Percentiles rank a stretch among this genome's conserved stretches.
These are phyloP conservation scores for Lactarius deliciosus DNA, from an alignment of 768 basidiomycete genomes.

Conservation along the genomic window DNA sequence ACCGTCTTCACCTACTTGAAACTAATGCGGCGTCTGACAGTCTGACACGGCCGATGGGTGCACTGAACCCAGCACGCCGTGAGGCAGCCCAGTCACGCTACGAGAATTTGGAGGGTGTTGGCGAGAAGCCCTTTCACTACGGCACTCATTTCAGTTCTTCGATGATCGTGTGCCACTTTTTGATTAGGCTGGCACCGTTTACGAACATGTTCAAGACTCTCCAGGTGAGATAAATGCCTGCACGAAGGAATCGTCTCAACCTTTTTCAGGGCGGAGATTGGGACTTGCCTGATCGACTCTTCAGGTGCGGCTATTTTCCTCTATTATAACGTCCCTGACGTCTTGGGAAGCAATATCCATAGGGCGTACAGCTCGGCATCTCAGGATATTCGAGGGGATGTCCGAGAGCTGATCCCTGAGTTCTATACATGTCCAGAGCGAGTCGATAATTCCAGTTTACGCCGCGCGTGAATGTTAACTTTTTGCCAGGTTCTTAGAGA, in stretches of 20 bases:
- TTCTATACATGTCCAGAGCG: conserved; percentile 85
- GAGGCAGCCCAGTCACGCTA: conserved; percentile 79
- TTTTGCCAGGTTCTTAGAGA: conserved; percentile 71
- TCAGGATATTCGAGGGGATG: conserved; percentile 84
- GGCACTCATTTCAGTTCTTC: conserved; percentile 96
- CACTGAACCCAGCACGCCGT: conserved; percentile 68
- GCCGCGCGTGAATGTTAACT: conserved; percentile 1
- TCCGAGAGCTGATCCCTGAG: conserved; percentile 90
- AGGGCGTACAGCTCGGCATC: conserved; percentile 85
- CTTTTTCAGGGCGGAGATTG: conserved; percentile 80
- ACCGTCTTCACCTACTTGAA: background rate
- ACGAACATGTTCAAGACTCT: conserved; percentile 95
- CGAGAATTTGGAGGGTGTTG: conserved; percentile 70
- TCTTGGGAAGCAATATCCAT: conserved; percentile 59
- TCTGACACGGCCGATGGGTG: conserved; percentile 87
- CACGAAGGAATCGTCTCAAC: background rate
- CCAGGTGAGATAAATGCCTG: conserved; percentile 42
- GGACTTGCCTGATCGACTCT: conserved; percentile 88
- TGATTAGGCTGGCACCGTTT: conserved; percentile 87
- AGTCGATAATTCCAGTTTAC: conserved; percentile 29
- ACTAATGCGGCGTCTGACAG: conserved; percentile 34
- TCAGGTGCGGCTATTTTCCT: conserved; percentile 46
- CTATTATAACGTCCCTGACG: conserved; percentile 22
- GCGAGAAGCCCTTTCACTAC: conserved; percentile 87
- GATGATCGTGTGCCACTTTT: conserved; percentile 95